These are phyloP conservation scores for Meripilus lineatus DNA, from an alignment of 1,284 basidiomycete species.

Conservation along the genomic window DNA sequence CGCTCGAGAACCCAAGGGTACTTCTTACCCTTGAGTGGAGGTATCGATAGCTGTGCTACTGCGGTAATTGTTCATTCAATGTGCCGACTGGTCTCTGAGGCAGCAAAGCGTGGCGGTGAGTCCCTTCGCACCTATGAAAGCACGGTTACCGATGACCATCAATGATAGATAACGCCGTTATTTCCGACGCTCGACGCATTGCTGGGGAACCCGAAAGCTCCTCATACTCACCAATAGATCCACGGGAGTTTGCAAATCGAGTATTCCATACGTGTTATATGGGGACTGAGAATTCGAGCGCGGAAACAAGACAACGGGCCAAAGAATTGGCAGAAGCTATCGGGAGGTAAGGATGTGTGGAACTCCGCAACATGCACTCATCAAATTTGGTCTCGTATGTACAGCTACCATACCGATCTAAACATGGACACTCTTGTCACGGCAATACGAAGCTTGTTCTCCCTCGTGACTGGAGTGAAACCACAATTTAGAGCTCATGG, in stretches of 20 bases:
- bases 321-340: slow-evolving; percentile 85
- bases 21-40: slow-evolving; percentile 96
- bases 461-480: slow-evolving; percentile 74
- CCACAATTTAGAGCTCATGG: slow-evolving; percentile 90
- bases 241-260: slow-evolving; percentile 79
- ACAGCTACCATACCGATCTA: slow-evolving; percentile 88
- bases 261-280: slow-evolving; percentile 99
- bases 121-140: not conserved
- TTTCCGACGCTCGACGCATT: slow-evolving; percentile 87
- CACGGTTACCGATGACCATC: not conserved
- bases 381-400: not conserved
- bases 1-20: slow-evolving; percentile 94
- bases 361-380: not conserved
- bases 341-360: slow-evolving; percentile 55
- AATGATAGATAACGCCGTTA: slow-evolving; percentile 75
- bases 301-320: slow-evolving; percentile 83
- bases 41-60: slow-evolving; percentile 96
- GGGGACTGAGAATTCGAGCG: slow-evolving; percentile 95
- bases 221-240: slow-evolving; percentile 78
- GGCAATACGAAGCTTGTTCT: slow-evolving; percentile 81
- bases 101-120: slow-evolving; percentile 67
- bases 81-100: slow-evolving; percentile 86
- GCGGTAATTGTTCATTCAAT: slow-evolving; percentile 95
- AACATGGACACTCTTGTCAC: slow-evolving; percentile 95
- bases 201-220: slow-evolving; percentile 80